Evolutionary conservation across 169 alveolate species (phyloP), one percentile per base, ranked within the genome.

Genomic region (Besnoitia besnoiti): DNA sequence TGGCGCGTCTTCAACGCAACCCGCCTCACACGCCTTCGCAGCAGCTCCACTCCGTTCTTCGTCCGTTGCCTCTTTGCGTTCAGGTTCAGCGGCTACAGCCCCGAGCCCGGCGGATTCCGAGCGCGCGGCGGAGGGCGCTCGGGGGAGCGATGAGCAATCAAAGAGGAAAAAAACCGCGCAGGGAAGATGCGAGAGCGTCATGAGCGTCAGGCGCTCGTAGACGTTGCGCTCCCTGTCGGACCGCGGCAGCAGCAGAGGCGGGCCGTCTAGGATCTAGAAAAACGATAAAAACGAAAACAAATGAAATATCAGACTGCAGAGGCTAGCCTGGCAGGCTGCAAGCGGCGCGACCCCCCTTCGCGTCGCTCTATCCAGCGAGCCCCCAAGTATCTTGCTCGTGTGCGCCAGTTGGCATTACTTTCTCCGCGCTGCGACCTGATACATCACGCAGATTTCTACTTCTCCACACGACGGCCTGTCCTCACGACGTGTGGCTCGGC

Each of bases 191-290:
- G 87, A 77, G 40, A 77, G 87, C 2, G 55, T 35, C 33, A 37
- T 40, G 19, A 77, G 87, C 49, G 87, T 77, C 55, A 77, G 59
- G 4, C 59, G n/a, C 87, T 77, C 87, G 55, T 19, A 77, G 35
- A 77, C 87, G 59, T 44, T 77, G 19, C 61, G 19, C 40, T 77
- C 87, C 14, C 16, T 30, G 3, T 77, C 87, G 33, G 35, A 1
- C 10, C n/a, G 59, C 55, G 49, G 87, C 61, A 77, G 59, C 39
- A 77, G 49, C 35, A 77, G 37, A 37, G 87, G 59, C 59, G 87
- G 87, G 0, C 61, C 87, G 37, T 77, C 87, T 35, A 77, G 49
- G 21, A 77, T 4, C 87, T 77, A 42, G 2, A 30, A 30, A 10
- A 16, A 37, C 14, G n/a, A 73, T 1, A 8, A 42, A 73, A 35